These are phyloP conservation scores for Metschnikowia shivogae DNA, from an alignment of 805 yeast genomes.

Conservation along the genomic window DNA sequence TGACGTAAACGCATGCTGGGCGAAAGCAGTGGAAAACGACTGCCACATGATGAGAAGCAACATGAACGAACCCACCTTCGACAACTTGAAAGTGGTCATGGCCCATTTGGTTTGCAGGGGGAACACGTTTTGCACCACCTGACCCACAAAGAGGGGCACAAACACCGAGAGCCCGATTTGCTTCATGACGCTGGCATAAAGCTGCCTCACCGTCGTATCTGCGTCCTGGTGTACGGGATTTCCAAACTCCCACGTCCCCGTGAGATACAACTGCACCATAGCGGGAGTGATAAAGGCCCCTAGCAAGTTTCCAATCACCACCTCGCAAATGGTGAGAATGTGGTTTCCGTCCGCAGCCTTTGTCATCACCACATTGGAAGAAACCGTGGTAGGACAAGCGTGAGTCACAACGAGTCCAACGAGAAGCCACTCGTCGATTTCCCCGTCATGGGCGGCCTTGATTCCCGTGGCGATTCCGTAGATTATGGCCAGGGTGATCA, in stretches of 20 bases:
- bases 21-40: constrained; percentile 83
- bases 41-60: constrained; percentile 71
- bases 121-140: constrained; percentile 65
- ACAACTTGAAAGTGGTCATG: constrained; percentile 52
- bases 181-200: constrained; percentile 77
- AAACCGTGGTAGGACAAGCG: constrained; percentile 87
- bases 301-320: constrained; percentile 74
- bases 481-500: constrained; percentile 66
- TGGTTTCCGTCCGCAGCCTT: constrained; percentile 81
- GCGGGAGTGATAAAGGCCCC: constrained; percentile 92
- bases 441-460: constrained; percentile 47
- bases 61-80: constrained; percentile 77
- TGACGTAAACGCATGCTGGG: constrained; percentile 70
- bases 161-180: constrained; percentile 82
- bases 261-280: constrained; percentile 63
- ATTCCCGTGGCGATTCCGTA: constrained; percentile 72
- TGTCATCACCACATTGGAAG: constrained; percentile 92
- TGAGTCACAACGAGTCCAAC: constrained; percentile 81
- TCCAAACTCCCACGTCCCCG: constrained; percentile 65
- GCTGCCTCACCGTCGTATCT: constrained; percentile 42
- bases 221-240: constrained; percentile 58
- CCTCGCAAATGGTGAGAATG: constrained; percentile 74
- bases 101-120: constrained; percentile 64
- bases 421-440: constrained; percentile 72
- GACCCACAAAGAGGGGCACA: constrained; percentile 86